Evolutionary conservation across 2,329 filamentous ascomycete species (phyloP).

Genomic region (Pseudogymnoascus sp.): DNA sequence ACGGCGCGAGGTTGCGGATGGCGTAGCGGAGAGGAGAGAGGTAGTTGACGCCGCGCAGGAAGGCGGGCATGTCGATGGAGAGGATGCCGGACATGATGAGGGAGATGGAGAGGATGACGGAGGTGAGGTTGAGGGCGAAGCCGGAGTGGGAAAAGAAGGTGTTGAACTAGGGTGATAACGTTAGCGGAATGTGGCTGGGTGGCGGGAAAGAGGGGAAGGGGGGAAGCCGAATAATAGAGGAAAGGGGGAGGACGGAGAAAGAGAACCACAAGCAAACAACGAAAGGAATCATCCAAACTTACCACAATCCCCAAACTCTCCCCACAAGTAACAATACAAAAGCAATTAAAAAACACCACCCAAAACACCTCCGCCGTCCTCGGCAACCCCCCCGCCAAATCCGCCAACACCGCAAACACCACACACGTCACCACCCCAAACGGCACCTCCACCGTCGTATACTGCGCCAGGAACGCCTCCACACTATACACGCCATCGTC

Average conservation of each 20-base stretch:
- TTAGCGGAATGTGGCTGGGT: not conserved
- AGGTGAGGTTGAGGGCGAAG: constrained; percentile 68
- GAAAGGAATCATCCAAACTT: not conserved
- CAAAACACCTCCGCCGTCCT: constrained; percentile 59
- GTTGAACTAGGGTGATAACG: constrained; percentile 47
- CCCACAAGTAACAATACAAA: constrained; percentile 66
- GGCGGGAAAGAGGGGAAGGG: not conserved
- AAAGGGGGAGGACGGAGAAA: not conserved
- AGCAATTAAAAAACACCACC: constrained; percentile 59
- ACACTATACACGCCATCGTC: constrained; percentile 66
- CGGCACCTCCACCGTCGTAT: constrained; percentile 62
- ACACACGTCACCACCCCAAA: constrained; percentile 62
- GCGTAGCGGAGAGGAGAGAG: constrained; percentile 65
- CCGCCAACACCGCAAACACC: constrained; percentile 56
- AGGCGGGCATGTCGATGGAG: constrained; percentile 58
- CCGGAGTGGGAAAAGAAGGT: constrained; percentile 68
- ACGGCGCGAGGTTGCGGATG: constrained; percentile 58
- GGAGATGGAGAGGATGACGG: constrained; percentile 60
- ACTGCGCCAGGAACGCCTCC: constrained; percentile 63
- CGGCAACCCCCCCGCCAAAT: constrained; percentile 58
- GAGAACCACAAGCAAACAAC: not conserved
- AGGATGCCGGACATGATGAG: constrained; percentile 66
- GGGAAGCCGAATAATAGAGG: no score
- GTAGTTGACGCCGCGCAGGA: constrained; percentile 64
- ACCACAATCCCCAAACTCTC: constrained; percentile 67